A percentile compares a stretch with the other conserved stretches of the same genome.
phyloP scores from a whole-genome alignment of 2,329 filamentous ascomycete genomes.

The Chaetomiaceae sp. region DNA sequence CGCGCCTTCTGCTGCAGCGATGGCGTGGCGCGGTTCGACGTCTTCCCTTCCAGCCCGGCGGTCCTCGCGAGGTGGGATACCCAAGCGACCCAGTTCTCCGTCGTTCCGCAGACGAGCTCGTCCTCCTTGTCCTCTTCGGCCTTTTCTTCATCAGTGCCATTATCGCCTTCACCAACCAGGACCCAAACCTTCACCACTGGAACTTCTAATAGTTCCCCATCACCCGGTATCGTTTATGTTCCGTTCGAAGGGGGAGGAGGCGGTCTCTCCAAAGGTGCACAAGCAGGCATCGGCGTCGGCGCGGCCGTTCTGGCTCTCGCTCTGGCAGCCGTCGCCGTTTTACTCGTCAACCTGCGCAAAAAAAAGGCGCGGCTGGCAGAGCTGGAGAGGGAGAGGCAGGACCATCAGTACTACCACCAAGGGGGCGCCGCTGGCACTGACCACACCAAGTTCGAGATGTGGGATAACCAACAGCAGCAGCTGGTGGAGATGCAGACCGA shows the following conservation, averaged over 20 bases:
- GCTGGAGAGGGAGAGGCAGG: neutral
- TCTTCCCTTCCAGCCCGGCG: constrained; percentile 3
- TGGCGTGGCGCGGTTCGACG: constrained; percentile 7
- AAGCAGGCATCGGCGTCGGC: constrained; percentile 12
- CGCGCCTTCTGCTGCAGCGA: constrained; percentile 6
- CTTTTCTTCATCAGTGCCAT: no score
- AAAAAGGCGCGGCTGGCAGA: constrained; percentile 4
- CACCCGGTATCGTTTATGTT: no score
- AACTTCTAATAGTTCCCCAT: no score
- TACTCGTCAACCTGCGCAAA: constrained; percentile 5
- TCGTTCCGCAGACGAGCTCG: neutral
- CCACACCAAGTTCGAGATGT: no score
- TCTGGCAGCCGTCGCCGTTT: neutral
- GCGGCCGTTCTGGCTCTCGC: neutral
- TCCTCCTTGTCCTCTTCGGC: neutral
- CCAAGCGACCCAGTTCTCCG: neutral
- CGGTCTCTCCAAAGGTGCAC: constrained; percentile 1
- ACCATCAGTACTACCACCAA: neutral
- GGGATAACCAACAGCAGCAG: no score
- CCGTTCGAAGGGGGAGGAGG: no score
- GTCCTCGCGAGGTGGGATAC: neutral
- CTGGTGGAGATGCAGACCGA: no score
- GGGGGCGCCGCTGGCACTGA: no score
- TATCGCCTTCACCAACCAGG: no score
- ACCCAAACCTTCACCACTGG: neutral